Evolutionary conservation across 805 yeast genomes (phyloP).

Genomic region (Cyberlindnera subsufficiens): DNA sequence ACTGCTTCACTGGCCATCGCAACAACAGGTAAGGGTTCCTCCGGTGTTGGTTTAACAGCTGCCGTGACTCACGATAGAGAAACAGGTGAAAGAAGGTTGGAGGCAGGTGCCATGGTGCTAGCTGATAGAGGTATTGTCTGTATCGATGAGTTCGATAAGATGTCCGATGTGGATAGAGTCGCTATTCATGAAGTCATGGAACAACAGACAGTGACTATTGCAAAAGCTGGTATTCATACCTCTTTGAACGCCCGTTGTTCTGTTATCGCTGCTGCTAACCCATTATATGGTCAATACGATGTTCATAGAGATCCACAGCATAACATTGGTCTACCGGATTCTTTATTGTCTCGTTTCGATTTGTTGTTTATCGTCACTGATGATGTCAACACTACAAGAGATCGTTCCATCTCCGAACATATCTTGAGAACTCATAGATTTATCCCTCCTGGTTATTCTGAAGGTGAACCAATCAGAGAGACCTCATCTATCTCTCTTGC

Average conservation of each 20-base stretch:
- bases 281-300: constrained; percentile 94
- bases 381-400: constrained; percentile 80
- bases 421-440: constrained; percentile 91
- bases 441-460: constrained; percentile 79
- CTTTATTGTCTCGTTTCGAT: constrained; percentile 94
- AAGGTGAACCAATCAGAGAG: constrained; percentile 93
- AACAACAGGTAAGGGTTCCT: constrained; percentile 98
- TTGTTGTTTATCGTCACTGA: constrained; percentile 92
- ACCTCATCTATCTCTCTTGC: constrained; percentile 63
- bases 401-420: constrained; percentile 87
- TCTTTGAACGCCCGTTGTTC: constrained; percentile 95
- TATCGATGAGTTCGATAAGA: constrained; percentile 97
- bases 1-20: constrained; percentile 96
- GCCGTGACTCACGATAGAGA: constrained; percentile 96
- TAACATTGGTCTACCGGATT: constrained; percentile 95
- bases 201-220: constrained; percentile 96
- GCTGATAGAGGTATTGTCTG: constrained; percentile 97
- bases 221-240: constrained; percentile 97
- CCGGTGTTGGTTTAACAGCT: constrained; percentile 99
- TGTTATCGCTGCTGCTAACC: constrained; percentile 97
- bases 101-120: constrained; percentile 99
- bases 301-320: constrained; percentile 93
- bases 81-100: constrained; percentile 93
- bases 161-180: constrained; percentile 94
- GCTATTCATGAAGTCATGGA: constrained; percentile 99